A percentile compares a stretch with the other conserved stretches of the same genome.
Evolutionary conservation across 2,329 filamentous ascomycete species (phyloP).

Genomic region (Colletotrichum higginsianum): DNA sequence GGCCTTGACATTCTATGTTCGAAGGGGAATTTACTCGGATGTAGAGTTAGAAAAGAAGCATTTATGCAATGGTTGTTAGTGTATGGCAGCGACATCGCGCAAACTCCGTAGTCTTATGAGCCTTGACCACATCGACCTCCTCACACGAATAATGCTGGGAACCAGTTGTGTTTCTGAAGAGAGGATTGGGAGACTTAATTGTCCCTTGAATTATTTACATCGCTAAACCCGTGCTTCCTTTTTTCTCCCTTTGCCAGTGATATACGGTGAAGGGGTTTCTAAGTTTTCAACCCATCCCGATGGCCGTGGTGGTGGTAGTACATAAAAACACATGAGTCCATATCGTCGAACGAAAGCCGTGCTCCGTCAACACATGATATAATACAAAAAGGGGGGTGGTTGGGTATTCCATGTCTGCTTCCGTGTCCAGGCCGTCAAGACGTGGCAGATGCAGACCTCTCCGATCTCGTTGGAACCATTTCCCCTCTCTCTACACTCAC

Average conservation of each 20-base stretch:
- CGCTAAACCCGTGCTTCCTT: conserved; percentile 17
- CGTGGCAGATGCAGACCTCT: conserved; percentile 2
- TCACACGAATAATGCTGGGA: background rate
- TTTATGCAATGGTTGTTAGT: no score
- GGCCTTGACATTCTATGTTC: background rate
- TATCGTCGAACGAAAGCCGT: conserved; percentile 24
- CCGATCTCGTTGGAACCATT: background rate
- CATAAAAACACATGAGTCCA: conserved; percentile 7
- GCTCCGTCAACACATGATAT: conserved; percentile 30
- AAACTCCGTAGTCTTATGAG: background rate
- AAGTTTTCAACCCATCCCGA: background rate
- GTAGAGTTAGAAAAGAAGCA: background rate
- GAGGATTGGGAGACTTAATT: conserved; percentile 30
- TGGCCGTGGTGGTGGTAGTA: conserved; percentile 25
- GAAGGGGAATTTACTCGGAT: background rate
- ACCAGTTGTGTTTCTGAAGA: conserved; percentile 18
- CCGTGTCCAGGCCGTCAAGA: conserved; percentile 15
- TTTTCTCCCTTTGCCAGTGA: background rate
- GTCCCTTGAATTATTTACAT: conserved; percentile 36
- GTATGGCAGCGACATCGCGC: background rate
- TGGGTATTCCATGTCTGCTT: conserved; percentile 28
- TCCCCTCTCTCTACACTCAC: background rate
- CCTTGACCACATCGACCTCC: background rate
- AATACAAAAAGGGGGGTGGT: conserved; percentile 26
- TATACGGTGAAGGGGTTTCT: conserved; percentile 13